These are phyloP conservation scores for Telopea speciosissima DNA, from an alignment of 177 flowering plant genomes.

Conservation along the genomic window DNA sequence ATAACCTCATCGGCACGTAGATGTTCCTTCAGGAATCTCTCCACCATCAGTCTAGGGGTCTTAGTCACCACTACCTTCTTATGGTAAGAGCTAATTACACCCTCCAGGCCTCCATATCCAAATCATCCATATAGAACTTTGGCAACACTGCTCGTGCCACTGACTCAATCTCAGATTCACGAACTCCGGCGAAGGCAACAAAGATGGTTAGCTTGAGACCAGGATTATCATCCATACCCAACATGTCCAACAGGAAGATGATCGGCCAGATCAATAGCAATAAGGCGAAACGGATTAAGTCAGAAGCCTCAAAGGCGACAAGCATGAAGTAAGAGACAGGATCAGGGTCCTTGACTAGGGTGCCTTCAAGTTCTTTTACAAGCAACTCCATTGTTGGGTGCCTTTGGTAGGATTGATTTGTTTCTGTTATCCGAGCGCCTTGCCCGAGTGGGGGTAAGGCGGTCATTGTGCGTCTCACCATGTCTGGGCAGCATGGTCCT, in stretches of 20 bases:
- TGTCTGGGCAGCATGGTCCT: no score
- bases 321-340: slow-evolving; percentile 92
- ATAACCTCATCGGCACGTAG: slow-evolving; percentile 64
- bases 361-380: slow-evolving; percentile 77
- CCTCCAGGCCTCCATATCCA: slow-evolving; percentile 73
- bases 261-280: slow-evolving; percentile 69
- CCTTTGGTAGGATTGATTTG: no score
- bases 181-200: slow-evolving; percentile 55
- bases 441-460: no score
- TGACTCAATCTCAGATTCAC: slow-evolving; percentile 54
- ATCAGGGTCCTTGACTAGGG: slow-evolving; percentile 52
- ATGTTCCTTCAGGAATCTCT: slow-evolving; percentile 82
- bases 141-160: slow-evolving; percentile 94
- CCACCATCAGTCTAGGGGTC: slow-evolving; percentile 78
- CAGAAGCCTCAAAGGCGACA: slow-evolving; percentile 86
- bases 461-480: no score
- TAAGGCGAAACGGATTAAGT: slow-evolving; percentile 61
- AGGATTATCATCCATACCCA: slow-evolving; percentile 35
- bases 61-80: slow-evolving; percentile 67
- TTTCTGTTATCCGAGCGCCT: neutral
- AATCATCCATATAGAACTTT: slow-evolving; percentile 84
- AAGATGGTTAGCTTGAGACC: slow-evolving; percentile 66
- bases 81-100: slow-evolving; percentile 46
- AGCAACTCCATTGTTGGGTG: slow-evolving; percentile 34
- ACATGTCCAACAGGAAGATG: slow-evolving; percentile 33